phyloP scores from a whole-genome alignment of 2,329 filamentous ascomycete genomes.

The Aspergillus fischeri region DNA sequence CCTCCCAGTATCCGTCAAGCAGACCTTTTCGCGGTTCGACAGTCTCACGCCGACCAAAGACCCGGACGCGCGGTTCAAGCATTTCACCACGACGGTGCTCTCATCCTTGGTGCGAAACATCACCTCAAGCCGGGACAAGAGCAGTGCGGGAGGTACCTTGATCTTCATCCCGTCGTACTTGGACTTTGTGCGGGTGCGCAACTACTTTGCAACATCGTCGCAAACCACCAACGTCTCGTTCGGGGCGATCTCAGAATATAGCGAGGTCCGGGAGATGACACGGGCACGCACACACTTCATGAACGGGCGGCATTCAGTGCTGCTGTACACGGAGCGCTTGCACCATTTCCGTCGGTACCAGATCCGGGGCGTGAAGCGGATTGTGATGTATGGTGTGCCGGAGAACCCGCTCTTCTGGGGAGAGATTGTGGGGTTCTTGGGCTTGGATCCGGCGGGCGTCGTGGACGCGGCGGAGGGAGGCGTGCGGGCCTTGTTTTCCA shows the following conservation, averaged over 20 bases:
- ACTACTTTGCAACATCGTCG: slow-evolving; percentile 75
- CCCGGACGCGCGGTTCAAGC: slow-evolving; percentile 84
- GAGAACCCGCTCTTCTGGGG: slow-evolving; percentile 66
- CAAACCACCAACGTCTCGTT: slow-evolving; percentile 61
- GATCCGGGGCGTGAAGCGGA: slow-evolving; percentile 72
- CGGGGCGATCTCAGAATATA: slow-evolving; percentile 85
- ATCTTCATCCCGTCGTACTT: slow-evolving; percentile 91
- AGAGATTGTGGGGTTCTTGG: slow-evolving; percentile 41
- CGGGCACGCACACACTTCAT: slow-evolving; percentile 85
- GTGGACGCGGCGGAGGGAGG: slow-evolving; percentile 54
- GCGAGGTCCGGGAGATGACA: slow-evolving; percentile 70
- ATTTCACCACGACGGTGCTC: slow-evolving; percentile 78
- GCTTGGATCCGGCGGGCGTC: slow-evolving; percentile 45
- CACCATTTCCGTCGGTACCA: slow-evolving; percentile 93
- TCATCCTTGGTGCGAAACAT: slow-evolving; percentile 66
- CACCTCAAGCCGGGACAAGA: slow-evolving; percentile 35
- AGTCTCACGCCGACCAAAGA: slow-evolving; percentile 66
- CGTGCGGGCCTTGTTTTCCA: slow-evolving; percentile 67
- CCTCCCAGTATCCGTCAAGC: slow-evolving; percentile 61
- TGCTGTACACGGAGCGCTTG: slow-evolving; percentile 91
- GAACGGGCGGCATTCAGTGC: slow-evolving; percentile 71
- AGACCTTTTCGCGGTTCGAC: slow-evolving; percentile 87
- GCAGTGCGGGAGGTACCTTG: slow-evolving; percentile 66
- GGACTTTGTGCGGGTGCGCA: slow-evolving; percentile 89
- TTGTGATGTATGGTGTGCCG: slow-evolving; percentile 87